phyloP scores from a whole-genome alignment of 768 basidiomycete genomes.

The Dacryopinax spathularia region DNA sequence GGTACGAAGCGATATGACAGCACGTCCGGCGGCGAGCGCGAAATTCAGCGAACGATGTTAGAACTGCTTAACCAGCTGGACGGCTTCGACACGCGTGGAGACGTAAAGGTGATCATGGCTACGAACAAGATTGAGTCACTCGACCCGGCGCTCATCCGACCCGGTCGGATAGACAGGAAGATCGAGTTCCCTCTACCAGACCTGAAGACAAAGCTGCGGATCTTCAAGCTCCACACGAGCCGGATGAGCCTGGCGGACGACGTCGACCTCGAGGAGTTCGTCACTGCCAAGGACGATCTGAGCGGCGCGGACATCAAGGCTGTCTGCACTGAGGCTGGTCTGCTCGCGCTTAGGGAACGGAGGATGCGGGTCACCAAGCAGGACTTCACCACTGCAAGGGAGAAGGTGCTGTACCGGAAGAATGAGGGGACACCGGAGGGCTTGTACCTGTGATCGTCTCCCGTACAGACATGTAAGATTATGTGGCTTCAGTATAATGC shows the following conservation, averaged over 20 bases:
- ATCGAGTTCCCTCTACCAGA: constrained; percentile 92
- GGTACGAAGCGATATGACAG: constrained; percentile 78
- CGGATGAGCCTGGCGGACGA: constrained; percentile 82
- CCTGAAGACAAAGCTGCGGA: constrained; percentile 96
- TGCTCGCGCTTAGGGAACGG: constrained; percentile 84
- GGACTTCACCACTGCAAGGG: constrained; percentile 80
- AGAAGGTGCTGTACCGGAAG: constrained; percentile 95
- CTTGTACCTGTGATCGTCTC: constrained; percentile 71
- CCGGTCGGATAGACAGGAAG: constrained; percentile 94
- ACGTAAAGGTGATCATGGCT: constrained; percentile 90
- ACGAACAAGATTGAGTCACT: constrained; percentile 96
- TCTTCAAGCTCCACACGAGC: constrained; percentile 88
- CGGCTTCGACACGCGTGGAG: constrained; percentile 93
- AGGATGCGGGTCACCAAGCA: constrained; percentile 86
- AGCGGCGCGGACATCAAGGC: constrained; percentile 99
- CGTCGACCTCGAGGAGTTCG: constrained; percentile 90
- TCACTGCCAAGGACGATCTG: constrained; percentile 89
- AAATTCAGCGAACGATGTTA: constrained; percentile 93
- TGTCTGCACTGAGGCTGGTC: constrained; percentile 95
- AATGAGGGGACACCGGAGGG: constrained; percentile 92
- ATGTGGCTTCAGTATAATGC: too few relatives aligned
- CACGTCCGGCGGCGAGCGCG: constrained; percentile 86
- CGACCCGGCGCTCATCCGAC: constrained; percentile 87
- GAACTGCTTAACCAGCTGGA: constrained; percentile 99
- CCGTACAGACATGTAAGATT: too few relatives aligned